Conservation (phyloP, 1,139 yeast species). For the Zygosaccharomyces sapae region DNA sequence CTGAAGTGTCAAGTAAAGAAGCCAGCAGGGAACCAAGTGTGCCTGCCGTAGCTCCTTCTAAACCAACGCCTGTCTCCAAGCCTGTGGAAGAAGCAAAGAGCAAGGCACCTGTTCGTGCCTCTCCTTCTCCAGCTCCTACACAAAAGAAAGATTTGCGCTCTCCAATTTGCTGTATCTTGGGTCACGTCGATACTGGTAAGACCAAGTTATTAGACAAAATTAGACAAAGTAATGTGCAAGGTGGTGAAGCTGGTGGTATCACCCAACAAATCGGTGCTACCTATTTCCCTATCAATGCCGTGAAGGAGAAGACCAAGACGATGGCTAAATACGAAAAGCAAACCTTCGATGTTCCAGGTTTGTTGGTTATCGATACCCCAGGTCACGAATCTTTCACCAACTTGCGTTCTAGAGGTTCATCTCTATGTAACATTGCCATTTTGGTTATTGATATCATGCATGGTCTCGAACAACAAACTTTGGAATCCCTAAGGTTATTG, state of each 20-base stretch:
- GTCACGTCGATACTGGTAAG: constrained; percentile 99
- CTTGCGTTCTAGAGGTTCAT: constrained; percentile 97
- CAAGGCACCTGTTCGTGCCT: constrained; percentile 8
- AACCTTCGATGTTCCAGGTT: constrained; percentile 92
- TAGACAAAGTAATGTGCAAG: constrained; percentile 98
- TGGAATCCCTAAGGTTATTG: constrained; percentile 85
- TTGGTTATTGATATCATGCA: constrained; percentile 98
- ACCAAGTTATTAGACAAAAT: constrained; percentile 92
- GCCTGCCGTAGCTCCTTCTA: constrained; percentile 25
- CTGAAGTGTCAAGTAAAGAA: constrained; percentile 25
- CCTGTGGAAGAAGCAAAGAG: constrained; percentile 16
- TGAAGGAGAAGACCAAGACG: constrained; percentile 82
- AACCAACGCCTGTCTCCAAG: constrained; percentile 34
- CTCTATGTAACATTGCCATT: constrained; percentile 97
- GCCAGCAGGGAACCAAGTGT: constrained; percentile 17
- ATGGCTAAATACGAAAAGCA: constrained; percentile 85
- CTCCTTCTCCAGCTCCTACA: constrained; percentile 19
- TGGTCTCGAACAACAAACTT: constrained; percentile 96
- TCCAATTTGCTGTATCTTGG: constrained; percentile 97
- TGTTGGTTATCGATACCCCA: constrained; percentile 94
- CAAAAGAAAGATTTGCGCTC: constrained; percentile 67
- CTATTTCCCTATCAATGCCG: constrained; percentile 94
- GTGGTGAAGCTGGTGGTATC: constrained; percentile 99
- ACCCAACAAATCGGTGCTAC: constrained; percentile 99
- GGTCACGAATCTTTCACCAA: constrained; percentile 99